Evolutionary conservation across 2,329 filamentous ascomycete genomes (phyloP).

Genomic region (Massarina eburnea): DNA sequence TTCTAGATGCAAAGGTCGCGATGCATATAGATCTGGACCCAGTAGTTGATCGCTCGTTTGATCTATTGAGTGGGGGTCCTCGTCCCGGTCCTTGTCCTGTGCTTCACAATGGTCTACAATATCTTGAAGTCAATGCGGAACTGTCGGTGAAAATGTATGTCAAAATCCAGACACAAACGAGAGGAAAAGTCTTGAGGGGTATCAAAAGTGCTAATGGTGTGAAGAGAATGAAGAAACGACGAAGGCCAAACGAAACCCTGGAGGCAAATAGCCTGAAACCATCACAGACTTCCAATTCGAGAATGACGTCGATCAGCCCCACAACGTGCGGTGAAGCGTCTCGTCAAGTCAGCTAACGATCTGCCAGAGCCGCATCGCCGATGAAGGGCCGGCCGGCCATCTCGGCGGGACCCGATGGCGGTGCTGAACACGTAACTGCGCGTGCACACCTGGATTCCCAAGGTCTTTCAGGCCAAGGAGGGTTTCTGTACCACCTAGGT

Average conservation of each 20-base stretch:
- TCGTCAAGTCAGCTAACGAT: constrained; percentile 20
- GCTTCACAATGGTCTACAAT: no score
- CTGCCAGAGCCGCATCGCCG: constrained; percentile 12
- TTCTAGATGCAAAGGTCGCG: neutral
- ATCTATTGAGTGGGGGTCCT: no score
- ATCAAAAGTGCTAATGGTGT: no score
- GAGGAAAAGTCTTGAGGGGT: no score
- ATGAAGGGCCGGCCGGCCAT: neutral
- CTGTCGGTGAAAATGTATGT: no score
- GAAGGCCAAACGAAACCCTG: constrained; percentile 6
- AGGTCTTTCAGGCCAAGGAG: neutral
- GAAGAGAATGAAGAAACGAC: no score
- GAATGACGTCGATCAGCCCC: constrained; percentile 23
- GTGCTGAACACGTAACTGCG: neutral
- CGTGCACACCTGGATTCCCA: neutral
- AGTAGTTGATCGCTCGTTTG: no score
- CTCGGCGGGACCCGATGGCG: neutral
- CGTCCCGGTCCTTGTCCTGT: no score
- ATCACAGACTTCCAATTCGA: neutral
- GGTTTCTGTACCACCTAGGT: no score
- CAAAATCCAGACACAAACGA: no score
- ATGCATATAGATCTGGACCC: neutral
- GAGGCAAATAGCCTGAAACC: constrained; percentile 6
- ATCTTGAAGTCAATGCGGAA: no score
- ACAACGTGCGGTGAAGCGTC: constrained; percentile 13